Base-by-base conservation (phyloP, 768 basidiomycete species). In the Calocybe gangraenosa region DNA sequence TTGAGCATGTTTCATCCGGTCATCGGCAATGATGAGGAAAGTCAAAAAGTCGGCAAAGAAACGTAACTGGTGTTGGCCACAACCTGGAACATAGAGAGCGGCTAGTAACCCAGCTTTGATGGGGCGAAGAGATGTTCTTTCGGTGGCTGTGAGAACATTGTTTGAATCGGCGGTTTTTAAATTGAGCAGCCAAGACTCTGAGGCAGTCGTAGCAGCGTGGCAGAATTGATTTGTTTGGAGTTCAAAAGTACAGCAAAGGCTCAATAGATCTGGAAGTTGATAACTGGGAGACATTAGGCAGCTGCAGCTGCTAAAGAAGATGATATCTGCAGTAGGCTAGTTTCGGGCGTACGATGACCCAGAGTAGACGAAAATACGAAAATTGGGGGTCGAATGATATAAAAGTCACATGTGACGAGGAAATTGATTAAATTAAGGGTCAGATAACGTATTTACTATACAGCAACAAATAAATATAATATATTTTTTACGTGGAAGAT, bases 51-150 rank as follows among this genome's bases (percentile, higher is more conserved):
- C 77, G 23, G 72, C 66, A 40, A 76, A 61, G 28, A 80, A 63
- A 23, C 68, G 63, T 18, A 86, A 62, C 57, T 84, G 83, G 0
- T 78, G 63, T 7, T 65, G 61, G 53, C 83, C 82, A 51, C 74
- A 77, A 2, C 63, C 71, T 7, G 84, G 82, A 52, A 78, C 76
- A 53, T 79, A 81, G 1, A 82, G 67, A 1, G 79, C 68, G 1
- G 78, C 79, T 21, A 82, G 67, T 18, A 86, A 62, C 0, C 79
- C 81, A 17, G 63, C 49, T 53, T 69, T 70, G 17, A 54, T 55
- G 8, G 63, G 47, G 15, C 43, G 54, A 23, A 69, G 53, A 31
- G 46, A 43, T 9, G 50, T 50, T 5, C 58, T 61, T 47, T 70
- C 69, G 21, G 31, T 28, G 6, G 58, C 44, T 40, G 56, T 54